Evolutionary conservation across 495 filamentous ascomycete species (phyloP).

Genomic region (Penicillium mononematosum): DNA sequence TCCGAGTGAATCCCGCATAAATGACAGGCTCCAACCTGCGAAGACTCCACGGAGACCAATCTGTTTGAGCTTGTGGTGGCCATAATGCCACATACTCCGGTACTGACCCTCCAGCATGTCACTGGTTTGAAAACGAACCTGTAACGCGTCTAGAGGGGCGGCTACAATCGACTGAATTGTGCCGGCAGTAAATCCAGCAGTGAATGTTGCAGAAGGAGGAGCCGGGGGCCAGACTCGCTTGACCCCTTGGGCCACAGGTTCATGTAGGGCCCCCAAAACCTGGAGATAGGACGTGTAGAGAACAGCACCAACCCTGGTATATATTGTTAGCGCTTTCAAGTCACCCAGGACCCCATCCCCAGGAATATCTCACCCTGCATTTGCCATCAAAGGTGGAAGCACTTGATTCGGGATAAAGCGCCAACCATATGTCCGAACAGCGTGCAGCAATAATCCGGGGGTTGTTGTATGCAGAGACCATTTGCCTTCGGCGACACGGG

Average conservation of each 20-base stretch:
- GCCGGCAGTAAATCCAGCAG: slow-evolving; percentile 75
- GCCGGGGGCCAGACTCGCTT: slow-evolving; percentile 78
- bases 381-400: slow-evolving; percentile 80
- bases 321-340: background rate
- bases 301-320: slow-evolving; percentile 68
- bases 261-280: slow-evolving; percentile 67
- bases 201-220: slow-evolving; percentile 60
- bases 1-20: slow-evolving; percentile 78
- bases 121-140: slow-evolving; percentile 70
- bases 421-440: slow-evolving; percentile 79
- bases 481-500: slow-evolving; percentile 51
- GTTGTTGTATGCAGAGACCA: slow-evolving; percentile 76
- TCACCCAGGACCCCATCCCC: background rate
- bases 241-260: slow-evolving; percentile 63
- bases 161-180: slow-evolving; percentile 76
- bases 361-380: slow-evolving; percentile 55
- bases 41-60: slow-evolving; percentile 82
- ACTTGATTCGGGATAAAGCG: slow-evolving; percentile 84
- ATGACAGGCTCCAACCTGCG: slow-evolving; percentile 74
- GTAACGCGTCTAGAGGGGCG: slow-evolving; percentile 84
- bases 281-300: slow-evolving; percentile 89
- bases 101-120: slow-evolving; percentile 68
- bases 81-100: slow-evolving; percentile 81
- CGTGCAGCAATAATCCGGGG: slow-evolving; percentile 74
- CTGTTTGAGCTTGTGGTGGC: slow-evolving; percentile 65